Conservation (phyloP, 1,284 basidiomycete species). For the Schizophyllum commune region DNA sequence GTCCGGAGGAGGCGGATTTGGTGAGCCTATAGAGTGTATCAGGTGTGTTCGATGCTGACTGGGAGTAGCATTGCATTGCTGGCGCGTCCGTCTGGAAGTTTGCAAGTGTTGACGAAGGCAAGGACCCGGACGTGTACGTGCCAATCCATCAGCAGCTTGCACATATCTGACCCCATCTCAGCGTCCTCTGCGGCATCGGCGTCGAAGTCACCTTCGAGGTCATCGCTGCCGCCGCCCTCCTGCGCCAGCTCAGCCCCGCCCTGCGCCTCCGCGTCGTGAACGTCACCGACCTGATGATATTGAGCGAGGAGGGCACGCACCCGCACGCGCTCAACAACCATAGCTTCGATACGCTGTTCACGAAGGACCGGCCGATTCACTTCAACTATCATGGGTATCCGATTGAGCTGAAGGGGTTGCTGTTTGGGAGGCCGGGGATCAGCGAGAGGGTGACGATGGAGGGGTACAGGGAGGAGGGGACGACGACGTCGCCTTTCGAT, state of each 20-base stretch:
- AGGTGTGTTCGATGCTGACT: not conserved
- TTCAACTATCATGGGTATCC: slow-evolving; percentile 87
- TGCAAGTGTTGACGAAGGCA: slow-evolving; percentile 59
- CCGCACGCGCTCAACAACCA: slow-evolving; percentile 68
- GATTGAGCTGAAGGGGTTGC: slow-evolving; percentile 53
- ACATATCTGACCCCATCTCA: slow-evolving; percentile 15
- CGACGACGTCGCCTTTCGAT: slow-evolving; percentile 62
- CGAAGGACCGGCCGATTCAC: slow-evolving; percentile 58
- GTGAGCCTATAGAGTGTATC: slow-evolving; percentile 22
- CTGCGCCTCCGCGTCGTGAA: slow-evolving; percentile 77
- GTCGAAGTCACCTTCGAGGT: slow-evolving; percentile 74
- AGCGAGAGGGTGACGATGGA: slow-evolving; percentile 41
- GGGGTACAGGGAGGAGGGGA: slow-evolving; percentile 54
- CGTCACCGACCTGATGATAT: slow-evolving; percentile 77
- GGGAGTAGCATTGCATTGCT: slow-evolving; percentile 57
- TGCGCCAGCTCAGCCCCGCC: slow-evolving; percentile 52
- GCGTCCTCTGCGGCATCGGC: slow-evolving; percentile 67
- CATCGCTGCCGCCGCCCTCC: slow-evolving; percentile 68
- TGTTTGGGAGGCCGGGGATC: slow-evolving; percentile 47
- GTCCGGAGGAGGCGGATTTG: slow-evolving; percentile 54
- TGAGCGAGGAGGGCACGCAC: slow-evolving; percentile 58
- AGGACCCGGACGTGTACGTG: slow-evolving; percentile 57
- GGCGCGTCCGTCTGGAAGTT: slow-evolving; percentile 74
- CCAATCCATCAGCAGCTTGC: not conserved
- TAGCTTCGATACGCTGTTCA: slow-evolving; percentile 67